Evolutionary conservation across 345 rosid species (phyloP), one percentile per base, ranked within the genome.

Genomic region (Populus tremula): DNA sequence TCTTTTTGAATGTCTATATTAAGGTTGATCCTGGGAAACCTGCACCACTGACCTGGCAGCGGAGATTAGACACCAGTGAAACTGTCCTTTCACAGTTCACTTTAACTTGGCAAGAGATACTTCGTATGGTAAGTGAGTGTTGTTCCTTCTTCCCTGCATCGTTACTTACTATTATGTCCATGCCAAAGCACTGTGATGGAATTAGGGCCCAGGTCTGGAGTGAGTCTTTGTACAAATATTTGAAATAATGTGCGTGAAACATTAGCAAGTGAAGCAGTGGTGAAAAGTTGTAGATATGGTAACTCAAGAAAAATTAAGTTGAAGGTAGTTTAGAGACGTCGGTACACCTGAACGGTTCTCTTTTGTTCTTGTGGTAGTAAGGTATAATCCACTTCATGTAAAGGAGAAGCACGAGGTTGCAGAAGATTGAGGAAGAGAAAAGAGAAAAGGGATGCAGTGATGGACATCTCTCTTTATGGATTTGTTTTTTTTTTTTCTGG

Each of bases 41-140:
- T 78, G 79, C 85, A 43, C 20, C 78, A 71, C 79, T 78, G 67
- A 82, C 85, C 62, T 82, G 85, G 85, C 85, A 78, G 53, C 76
- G 85, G 49, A 78, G 75, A 53, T 50, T 78, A 70, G 71, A 74
- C 39, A 17, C 23, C 7, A 39, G 56, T 67, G 85, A 64, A 49
- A 38, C 11, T 74, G 56, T 25, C 29, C 79, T 69, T 66, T 54
- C 64, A 41, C 29, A 5, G 5, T 82, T 82, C 70, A 75, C 64
- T 70, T 65, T 82, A 71, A 75, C 41, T 56, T 70, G 71, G 64
- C 76, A 75, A 23, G 85, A 82, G 72, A 78, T 64, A 66, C 9
- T 82, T 41, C 73, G 41, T 8, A 10, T 82, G 85, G 85, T 78
- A 74, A 4, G 79, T 11, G 33, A 25, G 27, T 41, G 50, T 16